Evolutionary conservation across 169 alveolate genomes (phyloP), one percentile per base, ranked within the genome.

Genomic region (Neospora caninum): DNA sequence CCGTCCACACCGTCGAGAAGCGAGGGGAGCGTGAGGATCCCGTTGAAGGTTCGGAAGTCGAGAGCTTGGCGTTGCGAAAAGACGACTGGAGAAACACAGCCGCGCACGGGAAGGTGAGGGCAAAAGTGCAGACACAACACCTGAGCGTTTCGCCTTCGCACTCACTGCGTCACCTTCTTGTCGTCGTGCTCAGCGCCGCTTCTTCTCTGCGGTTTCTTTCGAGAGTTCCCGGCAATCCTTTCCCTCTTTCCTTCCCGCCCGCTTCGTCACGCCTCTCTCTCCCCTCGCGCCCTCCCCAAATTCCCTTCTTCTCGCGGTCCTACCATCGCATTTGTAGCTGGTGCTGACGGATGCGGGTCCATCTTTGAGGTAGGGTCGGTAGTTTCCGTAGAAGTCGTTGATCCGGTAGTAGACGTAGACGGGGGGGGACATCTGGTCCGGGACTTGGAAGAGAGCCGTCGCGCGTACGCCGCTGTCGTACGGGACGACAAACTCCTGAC

Each of bases 401-500:
- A 91, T 91, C n/a, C 83, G 58, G 70, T 91, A 91, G 70, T 91
- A 91, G 42, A 91, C 73, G 69, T 38, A 80, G 41, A 91, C 83
- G 34, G 94, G 94, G 58, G 94, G 20, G 34, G 4, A 6, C 73
- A 91, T 10, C 31, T 29, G 54, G 4, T 67, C 42, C 29, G 34
- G 70, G 0, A 91, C 94, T 13, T 54, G 36, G 83, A 91, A 91
- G 43, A 22, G n/a, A 9, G 58, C 4, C 2, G 38, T 73, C 43
- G 18, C 16, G 27, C n/a, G 9, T 2, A 36, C 43, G 84, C 43
- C 49, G 42, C 49, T 34, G 16, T 22, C 43, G 84, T 73, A 73
- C 49, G 84, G 84, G 25, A 73, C 42, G 18, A 31, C 84, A 22
- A 73, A 9, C 27, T n/a, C 43, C 18, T 34, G 45, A n/a, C 84